These are phyloP conservation scores for Dorcoceras hygrometricum DNA, from an alignment of 257 asterid genomes.

Conservation along the genomic window DNA sequence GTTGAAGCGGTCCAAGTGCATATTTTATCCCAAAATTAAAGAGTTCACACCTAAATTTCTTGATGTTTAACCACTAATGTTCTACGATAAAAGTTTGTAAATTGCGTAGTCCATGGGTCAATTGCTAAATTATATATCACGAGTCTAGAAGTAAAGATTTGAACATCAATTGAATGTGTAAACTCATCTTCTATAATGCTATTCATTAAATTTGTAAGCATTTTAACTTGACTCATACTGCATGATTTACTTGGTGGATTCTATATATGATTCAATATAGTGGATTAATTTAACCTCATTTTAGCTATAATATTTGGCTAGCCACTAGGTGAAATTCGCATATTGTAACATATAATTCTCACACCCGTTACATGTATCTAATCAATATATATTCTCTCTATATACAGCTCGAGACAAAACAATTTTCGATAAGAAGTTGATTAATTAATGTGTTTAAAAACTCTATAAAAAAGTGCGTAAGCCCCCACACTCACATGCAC, in stretches of 20 bases:
- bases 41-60: not conserved
- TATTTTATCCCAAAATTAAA: too few relatives aligned
- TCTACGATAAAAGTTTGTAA: not conserved
- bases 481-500: slow-evolving; percentile 53
- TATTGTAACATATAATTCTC: too few relatives aligned
- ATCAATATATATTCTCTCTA: too few relatives aligned
- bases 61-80: not conserved
- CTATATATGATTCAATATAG: too few relatives aligned
- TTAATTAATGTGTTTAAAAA: slow-evolving; percentile 7
- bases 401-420: not conserved
- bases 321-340: too few relatives aligned
- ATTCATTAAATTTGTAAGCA: too few relatives aligned
- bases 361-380: too few relatives aligned
- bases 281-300: too few relatives aligned
- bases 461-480: slow-evolving; percentile 13
- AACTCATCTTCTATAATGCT: too few relatives aligned
- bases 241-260: too few relatives aligned
- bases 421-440: not conserved
- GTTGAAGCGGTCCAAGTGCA: not conserved
- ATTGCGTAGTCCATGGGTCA: not conserved
- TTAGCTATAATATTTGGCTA: too few relatives aligned
- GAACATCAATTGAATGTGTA: not conserved
- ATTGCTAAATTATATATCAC: not conserved
- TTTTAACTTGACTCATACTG: too few relatives aligned
- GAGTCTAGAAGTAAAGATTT: not conserved